A percentile compares a stretch with the other conserved stretches of the same genome.
These are phyloP conservation scores for Claviceps pazoutovae DNA, from an alignment of 2,329 filamentous ascomycete genomes.

Conservation along the genomic window DNA sequence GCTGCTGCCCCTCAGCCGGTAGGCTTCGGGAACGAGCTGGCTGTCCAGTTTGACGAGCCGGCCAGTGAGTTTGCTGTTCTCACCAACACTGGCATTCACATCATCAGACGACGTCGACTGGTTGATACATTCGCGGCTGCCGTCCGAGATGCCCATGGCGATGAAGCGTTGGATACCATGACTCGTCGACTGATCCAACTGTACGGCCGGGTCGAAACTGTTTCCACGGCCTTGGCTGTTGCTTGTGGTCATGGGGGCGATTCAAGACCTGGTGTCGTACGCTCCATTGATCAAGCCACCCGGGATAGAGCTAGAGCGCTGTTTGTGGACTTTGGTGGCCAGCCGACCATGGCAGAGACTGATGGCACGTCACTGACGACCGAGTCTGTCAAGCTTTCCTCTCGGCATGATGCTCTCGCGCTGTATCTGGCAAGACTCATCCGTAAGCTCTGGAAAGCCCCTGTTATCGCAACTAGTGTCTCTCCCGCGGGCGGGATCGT, in stretches of 20 bases:
- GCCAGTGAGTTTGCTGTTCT: conserved; percentile 78
- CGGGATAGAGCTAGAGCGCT: conserved; percentile 72
- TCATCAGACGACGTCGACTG: conserved; percentile 68
- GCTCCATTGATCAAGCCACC: conserved; percentile 72
- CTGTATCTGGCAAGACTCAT: conserved; percentile 82
- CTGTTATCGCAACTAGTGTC: conserved; percentile 46
- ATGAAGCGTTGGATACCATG: conserved; percentile 69
- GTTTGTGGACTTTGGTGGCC: conserved; percentile 87
- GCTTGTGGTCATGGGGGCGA: conserved; percentile 89
- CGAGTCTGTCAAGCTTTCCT: conserved; percentile 76
- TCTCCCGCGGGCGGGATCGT: conserved; percentile 44
- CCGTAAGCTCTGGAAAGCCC: conserved; percentile 73
- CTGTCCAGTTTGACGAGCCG: conserved; percentile 82
- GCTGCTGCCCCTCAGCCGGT: conserved; percentile 51
- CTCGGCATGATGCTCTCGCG: conserved; percentile 75
- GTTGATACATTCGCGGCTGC: conserved; percentile 86
- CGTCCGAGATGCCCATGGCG: conserved; percentile 57
- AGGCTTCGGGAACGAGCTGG: conserved; percentile 89
- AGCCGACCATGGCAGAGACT: conserved; percentile 66
- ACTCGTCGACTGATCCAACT: conserved; percentile 70
- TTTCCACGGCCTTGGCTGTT: conserved; percentile 82
- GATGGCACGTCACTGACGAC: conserved; percentile 58
- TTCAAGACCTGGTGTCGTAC: conserved; percentile 51
- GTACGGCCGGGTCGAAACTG: conserved; percentile 80
- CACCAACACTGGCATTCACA: conserved; percentile 80